A percentile compares a stretch with the other conserved stretches of the same genome.
These are phyloP conservation scores for Ceratobasidium sp. DNA, from an alignment of 1,284 basidiomycete genomes.

Conservation along the genomic window DNA sequence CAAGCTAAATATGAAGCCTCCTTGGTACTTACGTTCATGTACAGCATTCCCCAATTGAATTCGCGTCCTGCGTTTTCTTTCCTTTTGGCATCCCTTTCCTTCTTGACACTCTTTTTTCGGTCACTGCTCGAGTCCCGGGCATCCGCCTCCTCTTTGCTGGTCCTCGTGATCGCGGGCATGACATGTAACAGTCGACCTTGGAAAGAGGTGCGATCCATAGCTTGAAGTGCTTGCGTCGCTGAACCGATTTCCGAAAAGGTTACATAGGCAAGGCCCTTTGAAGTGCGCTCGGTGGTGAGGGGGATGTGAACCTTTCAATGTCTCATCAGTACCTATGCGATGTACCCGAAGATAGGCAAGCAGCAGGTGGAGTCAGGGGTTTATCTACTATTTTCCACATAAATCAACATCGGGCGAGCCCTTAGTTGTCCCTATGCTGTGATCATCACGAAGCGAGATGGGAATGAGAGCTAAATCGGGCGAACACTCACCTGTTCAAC, in stretches of 20 bases:
- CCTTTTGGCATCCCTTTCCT: slow-evolving; percentile 76
- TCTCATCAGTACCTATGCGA: slow-evolving; percentile 28
- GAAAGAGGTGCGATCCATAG: slow-evolving; percentile 88
- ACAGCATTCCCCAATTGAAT: slow-evolving; percentile 96
- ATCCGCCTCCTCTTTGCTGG: slow-evolving; percentile 63
- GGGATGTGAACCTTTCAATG: slow-evolving; percentile 83
- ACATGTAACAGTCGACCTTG: slow-evolving; percentile 95
- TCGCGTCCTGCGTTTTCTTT: slow-evolving; percentile 83
- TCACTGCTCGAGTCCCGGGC: slow-evolving; percentile 58
- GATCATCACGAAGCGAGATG: slow-evolving; percentile 61
- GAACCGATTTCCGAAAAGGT: slow-evolving; percentile 75
- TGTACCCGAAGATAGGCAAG: background rate
- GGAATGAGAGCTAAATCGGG: slow-evolving; percentile 39
- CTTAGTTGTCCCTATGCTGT: slow-evolving; percentile 55
- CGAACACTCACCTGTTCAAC: slow-evolving; percentile 75
- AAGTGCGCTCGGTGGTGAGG: slow-evolving; percentile 70
- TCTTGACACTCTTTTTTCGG: slow-evolving; percentile 71
- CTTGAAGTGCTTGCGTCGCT: slow-evolving; percentile 82
- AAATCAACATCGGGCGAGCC: slow-evolving; percentile 45
- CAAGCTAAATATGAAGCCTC: slow-evolving; percentile 47
- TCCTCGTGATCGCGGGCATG: slow-evolving; percentile 81
- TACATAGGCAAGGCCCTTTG: slow-evolving; percentile 90
- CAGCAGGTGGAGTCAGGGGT: slow-evolving; percentile 54
- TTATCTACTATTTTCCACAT: slow-evolving; percentile 60
- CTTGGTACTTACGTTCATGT: slow-evolving; percentile 90